Evolutionary conservation across 768 basidiomycete species (phyloP).

Genomic region (Coprinopsis cinerea): DNA sequence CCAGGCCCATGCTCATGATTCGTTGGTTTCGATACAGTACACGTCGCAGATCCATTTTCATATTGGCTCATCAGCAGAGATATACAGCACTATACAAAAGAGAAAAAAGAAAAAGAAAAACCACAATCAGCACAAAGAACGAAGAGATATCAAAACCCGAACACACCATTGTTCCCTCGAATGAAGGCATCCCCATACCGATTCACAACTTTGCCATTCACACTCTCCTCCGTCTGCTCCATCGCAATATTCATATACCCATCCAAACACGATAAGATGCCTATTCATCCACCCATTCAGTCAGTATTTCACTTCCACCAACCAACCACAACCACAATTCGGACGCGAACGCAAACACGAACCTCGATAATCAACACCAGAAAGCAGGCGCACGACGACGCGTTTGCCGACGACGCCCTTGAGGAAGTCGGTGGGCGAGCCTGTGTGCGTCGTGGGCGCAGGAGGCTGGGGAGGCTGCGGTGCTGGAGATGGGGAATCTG

Average conservation of each 20-base stretch:
- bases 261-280: constrained; percentile 89
- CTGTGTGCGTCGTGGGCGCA: constrained; percentile 33
- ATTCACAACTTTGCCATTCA: constrained; percentile 82
- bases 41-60: no score
- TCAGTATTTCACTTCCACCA: neutral
- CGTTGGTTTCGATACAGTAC: no score
- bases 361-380: constrained; percentile 94
- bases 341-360: constrained; percentile 14
- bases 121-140: neutral
- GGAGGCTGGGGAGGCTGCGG: neutral
- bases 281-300: constrained; percentile 34
- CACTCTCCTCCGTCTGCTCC: constrained; percentile 96
- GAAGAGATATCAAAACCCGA: neutral
- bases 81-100: constrained; percentile 57
- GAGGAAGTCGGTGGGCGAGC: constrained; percentile 88
- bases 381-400: constrained; percentile 87
- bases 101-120: neutral
- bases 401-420: constrained; percentile 96
- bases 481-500: neutral
- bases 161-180: constrained; percentile 82
- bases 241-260: constrained; percentile 99
- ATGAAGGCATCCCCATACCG: constrained; percentile 95
- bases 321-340: neutral
- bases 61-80: constrained; percentile 62
- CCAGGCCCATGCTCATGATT: no score